Evolutionary conservation across 208 protist species (phyloP), one percentile per base, ranked within the genome.

Genomic region (Crithidia sp.): DNA sequence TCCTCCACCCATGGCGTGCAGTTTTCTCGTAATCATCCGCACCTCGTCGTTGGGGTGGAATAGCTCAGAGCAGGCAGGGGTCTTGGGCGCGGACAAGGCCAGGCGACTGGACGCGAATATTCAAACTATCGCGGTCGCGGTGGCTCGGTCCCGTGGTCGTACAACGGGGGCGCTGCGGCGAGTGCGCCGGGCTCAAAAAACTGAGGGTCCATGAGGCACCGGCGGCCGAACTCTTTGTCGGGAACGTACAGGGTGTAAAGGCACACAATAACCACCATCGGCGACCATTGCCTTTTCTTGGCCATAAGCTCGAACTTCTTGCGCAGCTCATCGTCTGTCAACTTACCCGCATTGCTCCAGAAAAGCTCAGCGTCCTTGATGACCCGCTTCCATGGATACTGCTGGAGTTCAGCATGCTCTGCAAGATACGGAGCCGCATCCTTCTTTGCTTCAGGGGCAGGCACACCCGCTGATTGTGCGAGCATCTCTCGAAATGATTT

Each of bases 231-330:
- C 57, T 62, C 57, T 17, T 62, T 62, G 39, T 62, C 40, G 39
- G 57, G 57, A 5, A 17, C 8, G 57, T 47, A 62, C 39, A 62
- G 57, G 6, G 16, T 47, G 57, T 62, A 45, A 4, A 62, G 39
- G 40, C 57, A 62, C 9, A 62, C 28, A 45, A 62, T n/a, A 8
- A 62, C 57, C 28, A 59, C 39, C 39, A 45, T 62, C 40, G 57
- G 57, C 0, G 57, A 45, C 4, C 47, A 17, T 28, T 14, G 55
- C 55, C 17, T 59, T 49, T 49, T 49, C 45, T 14, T 49, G 45
- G 45, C 45, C 45, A 49, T 49, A 49, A 49, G 45, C 45, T 49
- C 45, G 45, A 49, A 49, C 45, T 49, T 49, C 45, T 49, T 49
- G 45, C 45, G 45, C 45, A 49, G 45, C 45, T 49, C 45, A 49